Evolutionary conservation across 768 basidiomycete species (phyloP).

Genomic region (Lactarius trivialis): DNA sequence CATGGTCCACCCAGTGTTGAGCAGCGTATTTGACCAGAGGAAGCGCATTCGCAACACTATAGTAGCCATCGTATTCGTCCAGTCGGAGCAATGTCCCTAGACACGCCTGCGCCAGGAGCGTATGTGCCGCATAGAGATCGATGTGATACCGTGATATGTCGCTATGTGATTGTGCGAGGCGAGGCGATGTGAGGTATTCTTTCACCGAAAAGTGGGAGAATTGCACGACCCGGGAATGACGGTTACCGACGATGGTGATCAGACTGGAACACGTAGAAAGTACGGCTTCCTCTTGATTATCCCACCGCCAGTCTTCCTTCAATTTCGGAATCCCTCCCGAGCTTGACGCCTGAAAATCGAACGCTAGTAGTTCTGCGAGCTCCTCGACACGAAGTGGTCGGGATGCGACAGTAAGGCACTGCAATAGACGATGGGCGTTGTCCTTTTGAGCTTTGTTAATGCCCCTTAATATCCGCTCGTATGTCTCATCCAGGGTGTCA

Average conservation of each 20-base stretch:
- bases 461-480: not conserved
- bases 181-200: not conserved
- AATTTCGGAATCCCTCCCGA: not conserved
- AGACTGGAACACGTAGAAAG: not conserved
- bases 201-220: not conserved
- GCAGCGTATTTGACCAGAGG: not conserved
- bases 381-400: not conserved
- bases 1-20: not conserved
- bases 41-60: not conserved
- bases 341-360: not conserved
- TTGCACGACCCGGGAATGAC: not conserved
- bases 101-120: not conserved
- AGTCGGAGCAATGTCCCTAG: not conserved
- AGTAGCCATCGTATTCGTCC: not conserved
- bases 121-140: not conserved
- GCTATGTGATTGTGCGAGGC: not conserved
- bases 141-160: not conserved
- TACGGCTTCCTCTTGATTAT: not conserved
- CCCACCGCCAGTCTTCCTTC: not conserved
- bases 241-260: not conserved
- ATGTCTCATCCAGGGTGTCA: not conserved
- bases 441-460: not conserved
- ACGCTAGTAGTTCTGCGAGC: not conserved
- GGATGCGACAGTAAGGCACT: not conserved
- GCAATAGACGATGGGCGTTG: not conserved